Evolutionary conservation across 148 eudicot species (phyloP), one percentile per base, ranked within the genome.

Genomic region (Vaccinium darrowii): DNA sequence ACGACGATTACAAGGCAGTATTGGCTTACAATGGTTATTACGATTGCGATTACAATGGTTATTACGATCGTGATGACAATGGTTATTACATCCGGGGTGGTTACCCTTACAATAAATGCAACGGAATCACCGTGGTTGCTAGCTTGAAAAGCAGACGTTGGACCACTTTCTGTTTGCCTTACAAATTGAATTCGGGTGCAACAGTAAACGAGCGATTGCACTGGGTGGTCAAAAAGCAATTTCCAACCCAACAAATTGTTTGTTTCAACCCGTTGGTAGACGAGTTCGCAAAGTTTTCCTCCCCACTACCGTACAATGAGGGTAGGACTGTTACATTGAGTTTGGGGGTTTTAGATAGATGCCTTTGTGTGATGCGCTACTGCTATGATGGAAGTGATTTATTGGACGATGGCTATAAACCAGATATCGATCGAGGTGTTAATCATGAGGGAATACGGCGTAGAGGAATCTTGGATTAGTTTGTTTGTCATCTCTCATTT

Each of bases 291-390:
- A 8, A 43, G 23, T 19, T 54, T 54, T 54, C 18, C 4, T 2
- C 58, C 58, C 58, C 58, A 54, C 27, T 27, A 27, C 27, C 27
- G 27, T 12, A 54, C 3, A 12, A 54, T 54, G 58, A 16, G 16
- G 58, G 15, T 12, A 54, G 5, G 15, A 56, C 14, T 56, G 58
- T 12, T 13, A 19, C 36, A 33, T 2, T 77, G 4, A 57, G 80
- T 50, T n/a, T 50, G 80, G 80, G 80, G 11, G 56, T 77, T n/a
- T 77, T 77, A 52, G 30, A 50, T 19, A 57, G 80, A 77, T 47
- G 80, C 80, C 80, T 77, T 47, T 47, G 27, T 47, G 52, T 77
- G 57, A 56, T 19, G n/a, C 56, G 58, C 58, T 56, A 14, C 19
- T 13, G 19, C 19, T 27, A 27, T 27, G 27, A 27, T 27, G 27